These are phyloP conservation scores for Penicillium brasilianum DNA, from an alignment of 2,329 filamentous ascomycete genomes.

Conservation along the genomic window DNA sequence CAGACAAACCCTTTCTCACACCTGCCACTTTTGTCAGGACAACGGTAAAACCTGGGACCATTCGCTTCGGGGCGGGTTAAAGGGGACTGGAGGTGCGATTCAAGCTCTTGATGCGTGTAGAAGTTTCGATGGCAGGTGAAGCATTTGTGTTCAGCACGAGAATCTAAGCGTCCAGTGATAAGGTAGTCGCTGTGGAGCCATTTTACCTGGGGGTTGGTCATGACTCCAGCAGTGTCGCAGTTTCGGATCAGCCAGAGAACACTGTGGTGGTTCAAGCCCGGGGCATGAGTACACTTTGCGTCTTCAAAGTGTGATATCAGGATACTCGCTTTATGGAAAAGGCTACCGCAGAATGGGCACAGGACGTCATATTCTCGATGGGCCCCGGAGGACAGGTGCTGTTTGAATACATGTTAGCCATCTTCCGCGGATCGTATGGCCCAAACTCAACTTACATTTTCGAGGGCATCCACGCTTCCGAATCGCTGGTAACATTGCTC, in stretches of 20 bases:
- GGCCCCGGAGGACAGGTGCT: not conserved
- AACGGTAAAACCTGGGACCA: not conserved
- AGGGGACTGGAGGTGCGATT: not conserved
- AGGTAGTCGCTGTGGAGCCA: not conserved
- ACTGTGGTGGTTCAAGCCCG: not conserved
- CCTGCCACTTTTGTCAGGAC: not conserved
- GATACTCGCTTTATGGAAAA: not conserved
- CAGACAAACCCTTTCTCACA: not conserved
- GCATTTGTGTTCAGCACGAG: not conserved
- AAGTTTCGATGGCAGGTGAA: not conserved
- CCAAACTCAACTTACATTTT: not conserved
- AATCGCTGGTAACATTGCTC: not conserved
- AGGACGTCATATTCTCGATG: not conserved
- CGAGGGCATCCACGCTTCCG: not conserved
- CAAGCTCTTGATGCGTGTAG: not conserved
- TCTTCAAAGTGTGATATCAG: not conserved
- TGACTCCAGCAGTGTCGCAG: not conserved
- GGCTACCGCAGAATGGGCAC: not conserved
- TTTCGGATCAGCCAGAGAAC: not conserved
- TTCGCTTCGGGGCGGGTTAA: not conserved
- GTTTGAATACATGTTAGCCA: not conserved
- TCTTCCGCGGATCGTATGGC: not conserved
- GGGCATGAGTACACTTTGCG: not conserved
- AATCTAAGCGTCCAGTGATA: not conserved
- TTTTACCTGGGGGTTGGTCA: not conserved